phyloP scores from a whole-genome alignment of 176 grass and related monocot species.

The Guadua angustifolia region DNA sequence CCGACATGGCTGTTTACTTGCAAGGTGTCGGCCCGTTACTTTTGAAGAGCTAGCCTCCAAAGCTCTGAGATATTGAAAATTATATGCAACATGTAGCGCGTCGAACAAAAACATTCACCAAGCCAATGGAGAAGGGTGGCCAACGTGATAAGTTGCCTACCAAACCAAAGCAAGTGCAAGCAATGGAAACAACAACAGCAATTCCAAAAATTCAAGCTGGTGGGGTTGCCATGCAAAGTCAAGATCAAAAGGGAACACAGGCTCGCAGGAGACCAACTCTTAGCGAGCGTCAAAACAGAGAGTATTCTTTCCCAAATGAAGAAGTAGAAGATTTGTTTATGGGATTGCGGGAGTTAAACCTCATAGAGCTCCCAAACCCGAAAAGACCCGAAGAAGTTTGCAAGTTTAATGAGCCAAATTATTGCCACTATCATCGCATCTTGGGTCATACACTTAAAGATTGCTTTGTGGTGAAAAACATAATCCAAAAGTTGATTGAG shows the following conservation, averaged over 20 bases:
- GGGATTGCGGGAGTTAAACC: neutral
- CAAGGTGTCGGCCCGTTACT: neutral
- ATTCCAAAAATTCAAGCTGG: too few relatives aligned
- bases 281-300: too few relatives aligned
- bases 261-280: neutral
- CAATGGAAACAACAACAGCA: neutral
- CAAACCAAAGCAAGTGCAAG: neutral
- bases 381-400: neutral
- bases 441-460: neutral
- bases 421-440: neutral
- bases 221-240: too few relatives aligned
- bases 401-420: neutral
- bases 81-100: neutral
- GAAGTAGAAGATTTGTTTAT: neutral
- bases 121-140: neutral
- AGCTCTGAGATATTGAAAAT: neutral
- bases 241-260: accelerated
- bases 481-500: neutral
- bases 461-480: neutral
- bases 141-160: neutral
- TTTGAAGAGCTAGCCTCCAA: neutral
- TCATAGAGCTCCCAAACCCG: neutral
- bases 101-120: too few relatives aligned
- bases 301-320: too few relatives aligned
- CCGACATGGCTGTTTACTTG: too few relatives aligned